phyloP scores from a whole-genome alignment of 352 stramenopile genomes.

The Phytophthora europaea region DNA sequence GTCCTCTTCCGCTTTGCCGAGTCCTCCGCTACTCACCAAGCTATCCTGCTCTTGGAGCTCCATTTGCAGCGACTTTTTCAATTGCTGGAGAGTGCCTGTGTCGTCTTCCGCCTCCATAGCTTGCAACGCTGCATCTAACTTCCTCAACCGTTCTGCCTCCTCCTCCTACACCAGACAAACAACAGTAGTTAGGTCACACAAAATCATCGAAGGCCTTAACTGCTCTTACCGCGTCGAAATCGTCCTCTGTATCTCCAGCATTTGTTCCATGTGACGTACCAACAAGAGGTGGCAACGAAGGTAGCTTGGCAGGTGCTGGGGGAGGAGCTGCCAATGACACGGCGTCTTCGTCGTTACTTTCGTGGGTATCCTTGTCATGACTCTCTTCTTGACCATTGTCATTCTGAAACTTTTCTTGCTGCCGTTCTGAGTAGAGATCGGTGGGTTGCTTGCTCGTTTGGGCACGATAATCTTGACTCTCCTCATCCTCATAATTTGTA shows the following conservation, averaged over 20 bases:
- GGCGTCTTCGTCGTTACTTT: slow-evolving; percentile 30
- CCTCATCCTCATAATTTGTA: slow-evolving; percentile 28
- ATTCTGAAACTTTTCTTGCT: slow-evolving; percentile 14
- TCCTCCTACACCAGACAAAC: slow-evolving; percentile 39
- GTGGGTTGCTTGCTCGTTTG: slow-evolving; percentile 8
- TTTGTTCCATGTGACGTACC: background rate
- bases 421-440: background rate
- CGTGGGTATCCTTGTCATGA: slow-evolving; percentile 6
- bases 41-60: slow-evolving; percentile 65
- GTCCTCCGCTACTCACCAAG: slow-evolving; percentile 29
- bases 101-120: slow-evolving; percentile 89
- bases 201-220: background rate
- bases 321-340: slow-evolving; percentile 38
- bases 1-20: slow-evolving; percentile 17
- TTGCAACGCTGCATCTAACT: slow-evolving; percentile 82
- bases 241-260: slow-evolving; percentile 48
- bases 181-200: slow-evolving; percentile 10
- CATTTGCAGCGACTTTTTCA: slow-evolving; percentile 78
- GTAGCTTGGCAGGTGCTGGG: slow-evolving; percentile 28
- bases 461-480: slow-evolving; percentile 23
- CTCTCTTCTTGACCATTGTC: slow-evolving; percentile 41
- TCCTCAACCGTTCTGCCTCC: slow-evolving; percentile 65
- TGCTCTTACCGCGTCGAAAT: slow-evolving; percentile 64
- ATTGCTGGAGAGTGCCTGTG: slow-evolving; percentile 78
- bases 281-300: slow-evolving; percentile 35